Conservation (phyloP, 2,329 filamentous ascomycete genomes). For the Calonectria multiphialidica region DNA sequence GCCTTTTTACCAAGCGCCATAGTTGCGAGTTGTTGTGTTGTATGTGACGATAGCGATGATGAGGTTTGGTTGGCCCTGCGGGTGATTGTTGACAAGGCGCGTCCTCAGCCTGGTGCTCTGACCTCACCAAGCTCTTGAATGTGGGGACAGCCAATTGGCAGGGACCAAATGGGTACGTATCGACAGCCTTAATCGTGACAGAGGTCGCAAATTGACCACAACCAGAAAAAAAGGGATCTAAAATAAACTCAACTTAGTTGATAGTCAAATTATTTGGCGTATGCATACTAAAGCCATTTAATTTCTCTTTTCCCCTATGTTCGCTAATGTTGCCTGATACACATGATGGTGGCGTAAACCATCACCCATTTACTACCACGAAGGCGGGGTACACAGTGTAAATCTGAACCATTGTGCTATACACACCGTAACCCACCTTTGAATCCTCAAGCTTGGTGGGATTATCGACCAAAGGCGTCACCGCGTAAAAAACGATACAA, state of each 20-base stretch:
- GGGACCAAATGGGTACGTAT: conserved; percentile 38
- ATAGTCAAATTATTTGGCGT: too few species aligned
- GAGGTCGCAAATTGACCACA: background rate
- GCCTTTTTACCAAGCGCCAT: conserved; percentile 72
- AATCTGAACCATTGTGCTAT: background rate
- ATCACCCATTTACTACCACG: background rate
- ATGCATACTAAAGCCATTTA: background rate
- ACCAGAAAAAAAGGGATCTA: background rate
- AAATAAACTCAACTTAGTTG: too few species aligned
- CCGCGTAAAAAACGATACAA: conserved; percentile 29
- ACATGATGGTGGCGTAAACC: background rate
- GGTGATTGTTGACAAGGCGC: conserved; percentile 39
- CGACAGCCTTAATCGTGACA: conserved; percentile 7
- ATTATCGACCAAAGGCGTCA: conserved; percentile 30
- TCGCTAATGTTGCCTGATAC: background rate
- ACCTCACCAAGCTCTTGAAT: conserved; percentile 33
- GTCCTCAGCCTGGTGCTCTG: conserved; percentile 35
- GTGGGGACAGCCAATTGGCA: conserved; percentile 39
- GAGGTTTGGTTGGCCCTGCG: conserved; percentile 10
- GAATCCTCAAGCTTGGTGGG: conserved; percentile 22
- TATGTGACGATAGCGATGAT: background rate
- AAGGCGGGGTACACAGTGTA: conserved; percentile 40
- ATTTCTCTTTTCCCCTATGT: background rate
- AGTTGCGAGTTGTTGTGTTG: conserved; percentile 26
- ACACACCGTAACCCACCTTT: conserved; percentile 44